Evolutionary conservation across 768 basidiomycete species (phyloP), one percentile per base, ranked within the genome.

Genomic region (Sporobolomyces roseus): DNA sequence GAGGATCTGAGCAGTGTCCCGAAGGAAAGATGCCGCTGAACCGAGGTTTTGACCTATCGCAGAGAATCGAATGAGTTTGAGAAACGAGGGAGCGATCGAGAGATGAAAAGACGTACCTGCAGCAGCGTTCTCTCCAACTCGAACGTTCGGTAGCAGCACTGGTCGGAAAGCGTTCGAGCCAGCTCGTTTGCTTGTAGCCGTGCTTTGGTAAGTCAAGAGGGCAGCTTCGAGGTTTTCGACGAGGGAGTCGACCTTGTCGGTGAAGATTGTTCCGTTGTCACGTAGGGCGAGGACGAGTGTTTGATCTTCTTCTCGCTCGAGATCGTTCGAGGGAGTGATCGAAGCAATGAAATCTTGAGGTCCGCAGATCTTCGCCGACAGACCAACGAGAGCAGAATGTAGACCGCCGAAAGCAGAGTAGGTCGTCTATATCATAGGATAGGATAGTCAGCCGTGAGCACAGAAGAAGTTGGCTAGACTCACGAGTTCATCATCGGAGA

Each of bases 401-500:
- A 94, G 84, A 0, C 86, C 85, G 4, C 93, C 93, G 75, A 91
- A 94, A 6, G 90, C 89, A 2, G 89, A 76, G 3, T 79, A 76
- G 3, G 62, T 74, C 35, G 51, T 63, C 74, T 75, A 65, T 9
- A 19, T 9, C 38, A 17, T 41, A 41, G 9, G 17, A 41, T 41
- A 9, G 38, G 9, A 41, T 41, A 9, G 38, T 9, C 17, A 56
- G 55, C 30, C 23, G 27, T 4, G 10, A 50, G 10, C 8, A 7
- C 45, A 46, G 14, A 36, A 32, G n/a, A 33, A 46, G 53, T 86
- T 29, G 17, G 16, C 19, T 41, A 23, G 16, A 81, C 87, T 75
- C 70, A 90, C 93, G 77, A 94, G 77, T 73, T 94, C 92, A 0
- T 87, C 82, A 74, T 86, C 86, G 0, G 88, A 86, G 6, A 92